Base-by-base conservation (phyloP, 169 alveolate genomes). In the Plasmodium relictum region DNA sequence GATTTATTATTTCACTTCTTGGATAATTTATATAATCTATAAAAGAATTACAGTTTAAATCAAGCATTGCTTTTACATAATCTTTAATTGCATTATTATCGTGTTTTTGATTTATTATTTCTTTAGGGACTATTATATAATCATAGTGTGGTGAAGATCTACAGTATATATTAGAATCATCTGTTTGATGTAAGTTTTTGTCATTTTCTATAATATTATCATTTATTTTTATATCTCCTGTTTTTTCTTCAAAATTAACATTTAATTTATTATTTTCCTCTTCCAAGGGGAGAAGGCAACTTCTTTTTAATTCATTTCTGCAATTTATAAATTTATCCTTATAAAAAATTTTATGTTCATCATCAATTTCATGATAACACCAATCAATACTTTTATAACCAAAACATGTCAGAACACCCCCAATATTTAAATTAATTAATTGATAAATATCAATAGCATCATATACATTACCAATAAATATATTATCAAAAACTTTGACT, bases 371-470 rank as follows among this genome's bases (percentile, higher is more conserved):
- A 61, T 80, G 1, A 0, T 1, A 8, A 39, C 90, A 80, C 90
- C 90, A 80, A 42, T 68, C 80, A 48, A 80, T 80, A 31, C 83
- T 56, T 31, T 31, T 80, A 72, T 83, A 80, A 0, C 50, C 63
- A 26, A 80, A 80, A 41, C 90, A 80, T 10, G 90, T 80, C 37
- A 80, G 20, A 7, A 80, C 90, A 14, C 85, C 90, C 26, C 90
- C 90, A 3, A 80, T 80, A 65, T 80, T 80, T 26, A 80, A 48
- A n/a, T 66, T 80, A 7, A 80, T 66, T 24, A 80, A 39, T 10
- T 52, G 45, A 37, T 80, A 80, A 10, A 80, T 45, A 18, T 80
- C 73, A 61, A 66, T 80, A 0, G 90, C 90, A 68, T 80, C 41
- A 39, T 80, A 80, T 22, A 80, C 85, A 61, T 80, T 80, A 31